Base-by-base conservation (phyloP, 768 basidiomycete species). In the Hypsizygus marmoreus region DNA sequence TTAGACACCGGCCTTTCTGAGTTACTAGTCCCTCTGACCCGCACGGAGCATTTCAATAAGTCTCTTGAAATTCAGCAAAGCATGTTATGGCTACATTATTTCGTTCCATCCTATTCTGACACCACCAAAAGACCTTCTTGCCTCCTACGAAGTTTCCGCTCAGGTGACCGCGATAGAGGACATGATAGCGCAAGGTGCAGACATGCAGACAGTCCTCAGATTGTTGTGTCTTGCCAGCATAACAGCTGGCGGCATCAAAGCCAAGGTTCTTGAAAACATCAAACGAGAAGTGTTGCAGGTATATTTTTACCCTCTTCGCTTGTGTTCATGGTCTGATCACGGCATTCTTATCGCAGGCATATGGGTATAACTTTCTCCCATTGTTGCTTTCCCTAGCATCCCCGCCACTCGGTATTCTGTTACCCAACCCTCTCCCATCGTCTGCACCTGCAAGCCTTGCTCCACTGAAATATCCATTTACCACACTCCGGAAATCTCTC, bases 51-150 rank as follows among this genome's bases (percentile, higher is more conserved):
- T 35, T 99, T 99, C 70, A 92, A 93, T 67, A 88, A 84, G 59
- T 88, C 86, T 9, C 73, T 99, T 8, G 95, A 98, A 69, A 88
- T 97, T 11, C 95, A 98, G 60, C 97, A 98, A 65, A 98, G 94
- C 93, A 59, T 60, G 80, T 62, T 13, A 25, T 5, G 22, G 11
- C 17, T 7, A 14, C 7, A 28, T 19, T 22, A 29, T 12, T 45
- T 52, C 13, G 22, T 26, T 35, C 38, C 23, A 24, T 49, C 25
- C 31, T 50, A 19, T 54, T 31, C 17, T 45, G 14, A 35, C n/a
- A n/a, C n/a, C n/a, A n/a, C 26, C 40, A 50, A 28, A 49, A 97
- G 95, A 98, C 64, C 75, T 99, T n/a, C 79, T 98, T 23, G 91
- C 94, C 6, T 95, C 93, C 6, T 93, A 95, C 59, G 89, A 97